Evolutionary conservation across 2,329 filamentous ascomycete species (phyloP).

Genomic region (Colletotrichum tofieldiae): DNA sequence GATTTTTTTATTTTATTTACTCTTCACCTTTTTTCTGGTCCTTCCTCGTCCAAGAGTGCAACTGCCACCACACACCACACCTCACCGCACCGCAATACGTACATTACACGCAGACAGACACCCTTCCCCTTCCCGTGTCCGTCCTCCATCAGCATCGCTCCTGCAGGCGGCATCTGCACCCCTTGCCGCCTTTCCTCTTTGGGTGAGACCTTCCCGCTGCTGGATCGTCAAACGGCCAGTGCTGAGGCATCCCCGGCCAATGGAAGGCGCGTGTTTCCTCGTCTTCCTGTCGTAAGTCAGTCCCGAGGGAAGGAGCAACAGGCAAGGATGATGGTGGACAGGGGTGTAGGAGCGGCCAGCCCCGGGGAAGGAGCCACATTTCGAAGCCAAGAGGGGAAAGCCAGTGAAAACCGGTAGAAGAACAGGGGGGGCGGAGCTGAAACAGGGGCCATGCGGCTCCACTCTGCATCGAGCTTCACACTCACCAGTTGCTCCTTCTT

Average conservation of each 20-base stretch:
- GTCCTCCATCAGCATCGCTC: conserved; percentile 1
- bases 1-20: not conserved
- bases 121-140: not conserved
- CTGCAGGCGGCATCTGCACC: conserved; percentile 31
- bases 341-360: conserved; percentile 25
- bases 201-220: conserved; percentile 32
- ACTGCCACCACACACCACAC: conserved; percentile 6
- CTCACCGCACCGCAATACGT: too few relatives aligned
- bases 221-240: conserved; percentile 35
- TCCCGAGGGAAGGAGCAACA: conserved; percentile 8
- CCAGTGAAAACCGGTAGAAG: conserved; percentile 30
- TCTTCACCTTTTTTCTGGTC: not conserved
- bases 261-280: conserved; percentile 13
- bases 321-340: not conserved
- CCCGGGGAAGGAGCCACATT: conserved; percentile 34
- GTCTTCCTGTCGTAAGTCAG: conserved; percentile 3
- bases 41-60: conserved; percentile 1
- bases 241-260: conserved; percentile 12
- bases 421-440: conserved; percentile 31
- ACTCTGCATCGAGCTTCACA: not conserved
- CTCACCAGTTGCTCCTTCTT: not conserved
- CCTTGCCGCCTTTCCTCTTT: conserved; percentile 30
- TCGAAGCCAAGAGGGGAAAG: conserved; percentile 13
- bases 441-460: conserved; percentile 40
- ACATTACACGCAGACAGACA: not conserved